Evolutionary conservation across 1,284 basidiomycete species (phyloP).

Genomic region (Malassezia psittaci): DNA sequence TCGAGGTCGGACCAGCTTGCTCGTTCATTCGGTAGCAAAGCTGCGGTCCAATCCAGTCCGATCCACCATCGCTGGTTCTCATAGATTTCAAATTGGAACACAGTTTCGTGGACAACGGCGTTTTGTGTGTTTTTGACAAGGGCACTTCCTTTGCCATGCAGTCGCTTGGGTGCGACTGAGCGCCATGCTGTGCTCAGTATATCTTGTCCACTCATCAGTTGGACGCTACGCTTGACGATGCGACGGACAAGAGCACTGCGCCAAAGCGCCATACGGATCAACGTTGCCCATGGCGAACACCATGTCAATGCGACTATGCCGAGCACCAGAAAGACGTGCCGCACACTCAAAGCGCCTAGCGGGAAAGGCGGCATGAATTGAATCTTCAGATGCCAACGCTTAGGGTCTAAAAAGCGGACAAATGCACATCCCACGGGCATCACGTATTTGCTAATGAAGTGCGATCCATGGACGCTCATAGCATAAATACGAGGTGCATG

Average conservation of each 20-base stretch:
- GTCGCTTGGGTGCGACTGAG: slow-evolving; percentile 5
- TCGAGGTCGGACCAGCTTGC: slow-evolving; percentile 63
- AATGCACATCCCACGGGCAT: background rate
- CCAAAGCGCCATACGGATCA: slow-evolving; percentile 41
- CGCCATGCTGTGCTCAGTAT: slow-evolving; percentile 19
- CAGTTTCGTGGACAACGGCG: slow-evolving; percentile 17
- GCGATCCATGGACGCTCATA: no score
- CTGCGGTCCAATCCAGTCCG: slow-evolving; percentile 72
- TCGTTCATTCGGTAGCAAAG: slow-evolving; percentile 75
- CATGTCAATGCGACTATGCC: slow-evolving; percentile 40
- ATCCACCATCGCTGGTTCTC: slow-evolving; percentile 87
- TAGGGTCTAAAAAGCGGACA: background rate
- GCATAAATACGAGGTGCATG: slow-evolving; percentile 1
- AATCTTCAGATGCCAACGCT: background rate
- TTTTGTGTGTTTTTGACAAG: slow-evolving; percentile 3
- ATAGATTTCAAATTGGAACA: slow-evolving; percentile 53
- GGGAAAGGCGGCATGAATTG: slow-evolving; percentile 39
- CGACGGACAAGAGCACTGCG: slow-evolving; percentile 37
- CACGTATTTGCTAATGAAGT: background rate
- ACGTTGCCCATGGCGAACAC: slow-evolving; percentile 43
- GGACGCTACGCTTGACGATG: slow-evolving; percentile 20
- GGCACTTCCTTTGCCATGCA: background rate
- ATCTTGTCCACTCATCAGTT: slow-evolving; percentile 24
- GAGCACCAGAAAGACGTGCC: slow-evolving; percentile 31
- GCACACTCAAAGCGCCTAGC: slow-evolving; percentile 33